phyloP scores from a whole-genome alignment of 179 eudicot genomes.

The Corrigiola litoralis region DNA sequence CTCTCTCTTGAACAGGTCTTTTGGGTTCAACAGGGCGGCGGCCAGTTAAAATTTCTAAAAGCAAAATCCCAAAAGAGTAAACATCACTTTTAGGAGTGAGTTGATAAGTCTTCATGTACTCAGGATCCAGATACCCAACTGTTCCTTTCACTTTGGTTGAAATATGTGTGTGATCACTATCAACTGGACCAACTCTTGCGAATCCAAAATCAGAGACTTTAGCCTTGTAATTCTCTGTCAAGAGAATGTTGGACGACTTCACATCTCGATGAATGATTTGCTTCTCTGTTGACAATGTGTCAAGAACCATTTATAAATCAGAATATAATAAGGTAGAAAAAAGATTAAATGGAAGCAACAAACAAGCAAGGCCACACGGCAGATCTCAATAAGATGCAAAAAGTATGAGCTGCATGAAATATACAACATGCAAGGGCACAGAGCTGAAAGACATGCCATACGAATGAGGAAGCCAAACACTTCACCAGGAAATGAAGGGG shows the following conservation, averaged over 20 bases:
- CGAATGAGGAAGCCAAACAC: too few species aligned
- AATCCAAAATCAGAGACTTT: constrained; percentile 98
- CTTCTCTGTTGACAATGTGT: constrained; percentile 49
- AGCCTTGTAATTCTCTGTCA: constrained; percentile 73
- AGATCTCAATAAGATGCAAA: neutral
- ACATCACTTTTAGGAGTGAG: constrained; percentile 92
- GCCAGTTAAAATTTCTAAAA: constrained; percentile 81
- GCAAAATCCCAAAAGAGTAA: constrained; percentile 79
- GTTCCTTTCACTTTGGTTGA: constrained; percentile 97
- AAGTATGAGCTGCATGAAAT: too few species aligned
- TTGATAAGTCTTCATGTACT: constrained; percentile 90
- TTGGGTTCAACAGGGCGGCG: constrained; percentile 88
- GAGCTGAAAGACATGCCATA: too few species aligned
- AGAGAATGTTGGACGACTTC: constrained; percentile 89
- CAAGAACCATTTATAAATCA: neutral
- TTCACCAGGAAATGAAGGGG: too few species aligned
- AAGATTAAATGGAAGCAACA: neutral
- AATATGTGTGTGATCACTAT: constrained; percentile 65
- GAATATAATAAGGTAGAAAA: neutral
- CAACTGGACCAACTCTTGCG: constrained; percentile 73
- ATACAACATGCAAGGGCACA: too few species aligned
- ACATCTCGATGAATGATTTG: constrained; percentile 94
- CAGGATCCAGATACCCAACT: constrained; percentile 93
- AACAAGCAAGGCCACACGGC: neutral
- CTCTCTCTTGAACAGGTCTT: constrained; percentile 59